Conservation (phyloP, 371 early-diverging fungal genomes). For the Zychaea mexicana region DNA sequence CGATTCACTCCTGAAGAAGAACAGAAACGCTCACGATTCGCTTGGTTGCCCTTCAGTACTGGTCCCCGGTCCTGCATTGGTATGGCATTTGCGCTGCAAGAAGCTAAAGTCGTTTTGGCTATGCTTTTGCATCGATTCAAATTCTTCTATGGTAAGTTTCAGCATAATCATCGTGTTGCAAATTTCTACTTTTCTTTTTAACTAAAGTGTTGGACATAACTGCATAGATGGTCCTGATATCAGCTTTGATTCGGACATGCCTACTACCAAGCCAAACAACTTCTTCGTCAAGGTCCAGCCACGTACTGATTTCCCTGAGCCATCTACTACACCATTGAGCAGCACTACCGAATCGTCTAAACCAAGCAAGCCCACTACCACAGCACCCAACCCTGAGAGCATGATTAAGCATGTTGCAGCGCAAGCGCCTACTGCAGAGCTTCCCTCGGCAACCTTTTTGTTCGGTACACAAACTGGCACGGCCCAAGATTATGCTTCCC, state of each 20-base stretch:
- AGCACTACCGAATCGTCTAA: background rate
- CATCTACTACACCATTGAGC: conserved; percentile 10
- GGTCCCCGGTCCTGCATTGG: conserved; percentile 52
- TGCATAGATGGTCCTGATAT: conserved; percentile 38
- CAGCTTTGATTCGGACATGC: conserved; percentile 29
- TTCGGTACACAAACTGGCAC: conserved; percentile 62
- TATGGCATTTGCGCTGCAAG: conserved; percentile 60
- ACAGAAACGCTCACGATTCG: conserved; percentile 48
- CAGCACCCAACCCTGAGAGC: conserved; percentile 1
- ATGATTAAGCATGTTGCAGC: conserved; percentile 6
- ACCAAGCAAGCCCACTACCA: background rate
- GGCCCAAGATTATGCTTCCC: conserved; percentile 54
- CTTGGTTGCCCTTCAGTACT: conserved; percentile 62
- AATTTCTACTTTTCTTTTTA: too few relatives aligned
- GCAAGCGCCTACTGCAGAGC: conserved; percentile 4
- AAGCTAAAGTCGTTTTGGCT: conserved; percentile 58
- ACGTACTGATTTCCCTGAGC: conserved; percentile 44
- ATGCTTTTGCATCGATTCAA: conserved; percentile 47
- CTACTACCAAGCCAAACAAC: conserved; percentile 44
- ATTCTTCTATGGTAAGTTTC: conserved; percentile 30
- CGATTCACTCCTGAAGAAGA: conserved; percentile 58
- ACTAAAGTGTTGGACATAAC: too few relatives aligned
- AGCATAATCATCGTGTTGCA: background rate
- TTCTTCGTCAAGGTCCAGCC: conserved; percentile 37
- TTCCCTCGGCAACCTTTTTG: conserved; percentile 51